Conservation (phyloP, 495 filamentous ascomycete species). For the Trichoderma virens region DNA sequence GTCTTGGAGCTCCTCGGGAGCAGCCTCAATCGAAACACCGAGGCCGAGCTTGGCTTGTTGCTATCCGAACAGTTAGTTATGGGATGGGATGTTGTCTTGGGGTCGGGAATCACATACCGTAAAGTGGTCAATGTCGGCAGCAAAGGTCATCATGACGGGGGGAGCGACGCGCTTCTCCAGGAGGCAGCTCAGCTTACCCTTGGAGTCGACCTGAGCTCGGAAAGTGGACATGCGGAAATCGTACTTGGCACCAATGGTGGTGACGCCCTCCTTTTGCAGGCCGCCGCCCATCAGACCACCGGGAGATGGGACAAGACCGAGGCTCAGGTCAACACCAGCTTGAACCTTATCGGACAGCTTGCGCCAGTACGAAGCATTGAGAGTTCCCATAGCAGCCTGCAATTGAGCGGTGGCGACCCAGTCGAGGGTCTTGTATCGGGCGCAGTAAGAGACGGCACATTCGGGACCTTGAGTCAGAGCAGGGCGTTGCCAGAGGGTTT, state of each 20-base stretch:
- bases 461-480: constrained; percentile 73
- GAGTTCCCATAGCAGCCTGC: constrained; percentile 67
- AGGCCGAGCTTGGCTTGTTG: constrained; percentile 92
- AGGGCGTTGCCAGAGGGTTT: constrained; percentile 86
- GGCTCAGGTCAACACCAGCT: constrained; percentile 89
- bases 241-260: constrained; percentile 92
- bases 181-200: constrained; percentile 84
- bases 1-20: constrained; percentile 83
- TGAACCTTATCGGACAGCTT: constrained; percentile 91
- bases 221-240: constrained; percentile 93
- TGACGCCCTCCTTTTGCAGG: constrained; percentile 72
- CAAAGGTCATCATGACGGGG: constrained; percentile 84
- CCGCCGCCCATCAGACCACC: constrained; percentile 62
- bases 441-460: constrained; percentile 77
- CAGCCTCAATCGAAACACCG: constrained; percentile 87
- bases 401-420: constrained; percentile 88
- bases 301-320: constrained; percentile 64
- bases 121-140: constrained; percentile 92
- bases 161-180: constrained; percentile 93
- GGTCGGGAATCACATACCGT: constrained; percentile 56
- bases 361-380: constrained; percentile 94
- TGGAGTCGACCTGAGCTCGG: constrained; percentile 89
- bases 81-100: neutral
- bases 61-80: constrained; percentile 40
- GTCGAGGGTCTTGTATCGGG: constrained; percentile 77